Evolutionary conservation across 331 rosid genomes (phyloP), one percentile per base, ranked within the genome.

Genomic region (Pyrus hybrid): DNA sequence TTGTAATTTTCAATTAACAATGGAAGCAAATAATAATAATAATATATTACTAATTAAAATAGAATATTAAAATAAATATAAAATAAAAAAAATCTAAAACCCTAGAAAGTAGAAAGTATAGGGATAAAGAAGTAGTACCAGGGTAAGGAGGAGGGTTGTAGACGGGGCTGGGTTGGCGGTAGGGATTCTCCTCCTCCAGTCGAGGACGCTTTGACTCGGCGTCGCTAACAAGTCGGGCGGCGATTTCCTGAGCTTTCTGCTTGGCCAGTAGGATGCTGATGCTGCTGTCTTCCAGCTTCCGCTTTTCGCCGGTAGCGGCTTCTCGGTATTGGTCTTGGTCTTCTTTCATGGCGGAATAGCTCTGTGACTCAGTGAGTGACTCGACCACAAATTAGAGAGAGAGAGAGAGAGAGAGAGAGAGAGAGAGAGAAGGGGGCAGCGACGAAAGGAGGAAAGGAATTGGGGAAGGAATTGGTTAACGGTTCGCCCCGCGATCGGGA

Each of bases 181-280:
- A 65, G 26, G 80, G 72, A 41, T 78, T 60, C 43, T 78, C 70
- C 60, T 56, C 67, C 20, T 75, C 80, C 54, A 80, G 73, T n/a
- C 87, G 83, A 73, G 85, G 87, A 32, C 87, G 87, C 72, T 86
- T 86, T 3, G 89, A 80, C 80, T 83, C 89, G 30, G 87, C 85
- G 80, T 78, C 81, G 77, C 83, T 75, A 8, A 83, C 73, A 56
- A 86, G 85, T 33, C 83, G 79, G 33, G 85, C 81, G 63, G 85
- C 87, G 68, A 83, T 86, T 83, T 86, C 87, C 68, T 82, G 89
- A 72, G 89, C 89, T 64, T 75, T 86, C 53, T 74, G 89, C 58
- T 83, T 83, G 13, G 89, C 86, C 61, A 82, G 78, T 18, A 74
- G 83, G 60, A 85, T 80, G 63, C 68, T 66, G 63, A 70, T 64